These are phyloP conservation scores for Wolfiporia cocos DNA, from an alignment of 1,284 basidiomycete species.

Conservation along the genomic window DNA sequence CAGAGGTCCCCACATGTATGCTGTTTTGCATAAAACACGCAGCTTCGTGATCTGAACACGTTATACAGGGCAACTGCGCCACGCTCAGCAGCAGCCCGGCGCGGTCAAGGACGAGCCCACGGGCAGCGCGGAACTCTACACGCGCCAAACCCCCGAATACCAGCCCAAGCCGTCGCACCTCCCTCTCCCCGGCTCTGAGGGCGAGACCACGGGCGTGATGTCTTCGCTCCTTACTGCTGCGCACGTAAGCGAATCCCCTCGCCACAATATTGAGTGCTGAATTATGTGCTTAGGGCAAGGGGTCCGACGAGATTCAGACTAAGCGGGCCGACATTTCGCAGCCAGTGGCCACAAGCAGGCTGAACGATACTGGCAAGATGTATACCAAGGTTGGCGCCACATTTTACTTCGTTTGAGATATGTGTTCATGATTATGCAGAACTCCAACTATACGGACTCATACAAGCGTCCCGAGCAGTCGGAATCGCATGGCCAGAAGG, in stretches of 20 bases:
- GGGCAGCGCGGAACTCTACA: background rate
- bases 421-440: too few species aligned
- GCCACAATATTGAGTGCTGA: too few species aligned
- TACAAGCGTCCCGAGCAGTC: too few species aligned
- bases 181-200: background rate
- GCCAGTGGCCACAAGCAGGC: background rate
- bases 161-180: constrained; percentile 1
- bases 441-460: too few species aligned
- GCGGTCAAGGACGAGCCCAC: background rate
- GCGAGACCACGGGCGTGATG: background rate
- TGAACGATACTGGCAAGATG: background rate
- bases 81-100: constrained; percentile 12
- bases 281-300: background rate
- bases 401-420: too few species aligned
- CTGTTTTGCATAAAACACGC: background rate
- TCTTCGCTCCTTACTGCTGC: background rate
- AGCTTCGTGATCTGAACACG: too few species aligned
- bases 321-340: background rate
- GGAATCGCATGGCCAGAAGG: too few species aligned
- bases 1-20: constrained; percentile 17
- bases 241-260: too few species aligned
- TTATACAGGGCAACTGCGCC: constrained; percentile 17
- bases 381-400: background rate
- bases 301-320: background rate
- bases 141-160: constrained; percentile 1